Conservation (phyloP, 371 early-diverging fungal genomes). For the Syncephalastrum contaminatum region DNA sequence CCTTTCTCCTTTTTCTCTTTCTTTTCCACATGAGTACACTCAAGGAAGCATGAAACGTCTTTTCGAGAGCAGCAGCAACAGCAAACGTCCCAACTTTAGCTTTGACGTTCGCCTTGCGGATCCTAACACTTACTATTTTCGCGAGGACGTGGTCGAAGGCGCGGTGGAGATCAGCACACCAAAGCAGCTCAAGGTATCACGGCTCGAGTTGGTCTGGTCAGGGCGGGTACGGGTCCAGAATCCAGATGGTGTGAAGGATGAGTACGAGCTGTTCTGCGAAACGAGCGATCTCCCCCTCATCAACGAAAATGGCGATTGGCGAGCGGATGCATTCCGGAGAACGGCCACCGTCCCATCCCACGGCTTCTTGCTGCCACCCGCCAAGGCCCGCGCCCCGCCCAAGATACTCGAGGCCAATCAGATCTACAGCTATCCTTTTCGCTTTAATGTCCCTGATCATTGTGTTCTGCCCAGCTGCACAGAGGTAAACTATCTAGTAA, state of each 20-base stretch:
- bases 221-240: conserved; percentile 15
- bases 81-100: conserved; percentile 4
- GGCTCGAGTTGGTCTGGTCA: conserved; percentile 11
- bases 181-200: conserved; percentile 11
- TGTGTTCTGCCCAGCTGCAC: conserved; percentile 26
- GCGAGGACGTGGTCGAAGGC: conserved; percentile 14
- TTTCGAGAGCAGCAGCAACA: conserved; percentile 5
- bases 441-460: conserved; percentile 17
- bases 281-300: background rate
- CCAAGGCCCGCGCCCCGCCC: background rate
- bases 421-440: conserved; percentile 19
- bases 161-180: conserved; percentile 9
- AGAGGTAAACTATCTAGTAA: conserved; percentile 14
- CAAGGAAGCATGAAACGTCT: conserved; percentile 10
- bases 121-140: conserved; percentile 18
- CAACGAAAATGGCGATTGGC: conserved; percentile 4
- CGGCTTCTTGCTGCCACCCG: conserved; percentile 2
- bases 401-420: conserved; percentile 16
- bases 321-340: background rate
- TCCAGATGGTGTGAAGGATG: conserved; percentile 12
- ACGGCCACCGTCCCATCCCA: background rate
- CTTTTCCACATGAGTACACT: too few species aligned
- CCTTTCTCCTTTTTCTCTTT: background rate
- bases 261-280: conserved; percentile 12
- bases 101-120: conserved; percentile 10